These are phyloP conservation scores for Chlorella sp. DNA, from an alignment of 139 green algal species.

Conservation along the genomic window DNA sequence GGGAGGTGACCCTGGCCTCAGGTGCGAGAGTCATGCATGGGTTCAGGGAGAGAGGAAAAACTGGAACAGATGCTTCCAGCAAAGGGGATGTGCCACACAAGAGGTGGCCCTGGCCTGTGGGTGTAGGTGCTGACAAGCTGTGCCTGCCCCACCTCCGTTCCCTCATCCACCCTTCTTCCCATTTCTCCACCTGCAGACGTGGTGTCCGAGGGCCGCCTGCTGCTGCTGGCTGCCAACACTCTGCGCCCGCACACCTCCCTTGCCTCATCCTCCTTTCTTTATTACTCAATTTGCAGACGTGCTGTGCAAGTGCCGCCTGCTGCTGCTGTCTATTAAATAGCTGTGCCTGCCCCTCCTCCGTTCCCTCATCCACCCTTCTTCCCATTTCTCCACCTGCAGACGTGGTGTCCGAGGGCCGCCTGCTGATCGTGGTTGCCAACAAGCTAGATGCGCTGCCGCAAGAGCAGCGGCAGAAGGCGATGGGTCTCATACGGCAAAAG, in stretches of 20 bases:
- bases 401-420: conserved; percentile 70
- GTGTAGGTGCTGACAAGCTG: not conserved
- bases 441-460: conserved; percentile 78
- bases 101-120: no score
- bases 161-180: not conserved
- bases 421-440: conserved; percentile 80
- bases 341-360: conserved; percentile 3
- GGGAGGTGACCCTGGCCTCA: no score
- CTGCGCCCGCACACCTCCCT: not conserved
- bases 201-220: conserved; percentile 69
- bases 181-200: conserved; percentile 10
- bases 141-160: not conserved
- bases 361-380: not conserved
- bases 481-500: conserved; percentile 35
- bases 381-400: not conserved
- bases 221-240: conserved; percentile 57
- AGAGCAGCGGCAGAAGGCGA: conserved; percentile 8
- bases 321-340: conserved; percentile 87
- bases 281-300: conserved; percentile 23
- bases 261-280: no score
- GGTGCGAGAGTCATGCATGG: no score
- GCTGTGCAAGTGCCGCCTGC: conserved; percentile 69
- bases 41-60: no score
- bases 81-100: no score
- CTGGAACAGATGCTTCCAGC: no score